Conservation (phyloP, 1,139 yeast genomes). For the Sugiyamaella castrensis region DNA sequence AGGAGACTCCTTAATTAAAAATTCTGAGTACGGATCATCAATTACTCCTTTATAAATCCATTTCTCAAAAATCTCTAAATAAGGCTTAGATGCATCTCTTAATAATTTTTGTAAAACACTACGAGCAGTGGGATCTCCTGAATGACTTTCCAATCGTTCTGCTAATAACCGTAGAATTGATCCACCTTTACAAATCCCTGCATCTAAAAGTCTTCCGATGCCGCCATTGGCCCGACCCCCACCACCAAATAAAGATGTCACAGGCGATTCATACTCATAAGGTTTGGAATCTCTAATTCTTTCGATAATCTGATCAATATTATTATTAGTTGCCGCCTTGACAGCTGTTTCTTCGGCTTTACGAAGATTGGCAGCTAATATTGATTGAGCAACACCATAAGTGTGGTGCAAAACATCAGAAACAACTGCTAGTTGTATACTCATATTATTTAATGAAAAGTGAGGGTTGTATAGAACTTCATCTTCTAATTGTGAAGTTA, state of each 20-base stretch:
- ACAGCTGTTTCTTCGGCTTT: constrained; percentile 27
- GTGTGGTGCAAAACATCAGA: constrained; percentile 50
- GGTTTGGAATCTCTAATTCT: constrained; percentile 22
- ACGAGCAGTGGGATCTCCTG: constrained; percentile 64
- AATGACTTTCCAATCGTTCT: constrained; percentile 50
- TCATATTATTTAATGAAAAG: constrained; percentile 50
- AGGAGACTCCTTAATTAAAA: constrained; percentile 53
- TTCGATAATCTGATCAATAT: constrained; percentile 35
- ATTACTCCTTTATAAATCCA: constrained; percentile 80
- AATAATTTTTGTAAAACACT: constrained; percentile 53
- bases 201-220: constrained; percentile 14
- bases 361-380: constrained; percentile 41
- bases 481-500: constrained; percentile 53
- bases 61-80: constrained; percentile 62
- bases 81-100: constrained; percentile 59
- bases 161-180: constrained; percentile 55
- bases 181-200: constrained; percentile 34
- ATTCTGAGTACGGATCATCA: constrained; percentile 80
- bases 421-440: constrained; percentile 41
- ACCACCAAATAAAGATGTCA: background rate
- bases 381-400: constrained; percentile 51
- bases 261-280: constrained; percentile 11
- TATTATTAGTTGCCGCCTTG: constrained; percentile 25
- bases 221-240: background rate
- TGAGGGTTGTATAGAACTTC: constrained; percentile 47